A percentile compares a stretch with the other conserved stretches of the same genome.
These are phyloP conservation scores for Coemansia pectinata DNA, from an alignment of 192 early-diverging fungal species.

Conservation along the genomic window DNA sequence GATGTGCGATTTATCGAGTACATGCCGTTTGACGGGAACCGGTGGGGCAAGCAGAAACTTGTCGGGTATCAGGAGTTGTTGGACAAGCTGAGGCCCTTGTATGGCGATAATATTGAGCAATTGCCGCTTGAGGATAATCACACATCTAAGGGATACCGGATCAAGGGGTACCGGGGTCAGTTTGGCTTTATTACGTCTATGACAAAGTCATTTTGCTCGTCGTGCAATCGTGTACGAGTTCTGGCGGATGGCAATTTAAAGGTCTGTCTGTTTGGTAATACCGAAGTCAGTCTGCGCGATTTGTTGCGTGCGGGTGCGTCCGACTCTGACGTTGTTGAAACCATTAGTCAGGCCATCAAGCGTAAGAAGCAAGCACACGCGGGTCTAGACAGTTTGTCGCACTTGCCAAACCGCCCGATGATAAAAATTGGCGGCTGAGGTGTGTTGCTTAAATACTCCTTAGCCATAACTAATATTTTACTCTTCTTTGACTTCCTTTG, in stretches of 20 bases:
- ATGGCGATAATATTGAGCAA: slow-evolving; percentile 63
- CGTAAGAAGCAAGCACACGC: slow-evolving; percentile 93
- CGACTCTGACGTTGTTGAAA: slow-evolving; percentile 67
- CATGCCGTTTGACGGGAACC: slow-evolving; percentile 98
- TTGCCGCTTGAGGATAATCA: slow-evolving; percentile 77
- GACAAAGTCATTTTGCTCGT: slow-evolving; percentile 95
- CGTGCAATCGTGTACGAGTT: slow-evolving; percentile 91
- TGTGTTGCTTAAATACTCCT: background rate
- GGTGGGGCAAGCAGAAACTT: slow-evolving; percentile 82
- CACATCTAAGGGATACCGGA: slow-evolving; percentile 70
- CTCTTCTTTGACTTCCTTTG: background rate
- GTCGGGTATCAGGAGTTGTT: slow-evolving; percentile 83
- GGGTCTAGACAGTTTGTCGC: slow-evolving; percentile 83
- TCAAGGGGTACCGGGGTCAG: slow-evolving; percentile 80
- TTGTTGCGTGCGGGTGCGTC: slow-evolving; percentile 63
- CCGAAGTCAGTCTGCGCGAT: slow-evolving; percentile 84
- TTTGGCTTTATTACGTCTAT: slow-evolving; percentile 98
- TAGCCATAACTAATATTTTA: background rate
- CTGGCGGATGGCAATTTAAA: slow-evolving; percentile 96
- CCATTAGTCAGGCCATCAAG: slow-evolving; percentile 78
- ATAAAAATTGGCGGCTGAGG: slow-evolving; percentile 87
- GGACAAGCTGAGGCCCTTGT: slow-evolving; percentile 55
- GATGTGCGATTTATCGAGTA: slow-evolving; percentile 96
- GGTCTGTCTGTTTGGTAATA: slow-evolving; percentile 90
- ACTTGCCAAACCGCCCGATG: slow-evolving; percentile 91